These are phyloP conservation scores for Tricladium varicosporioides DNA, from an alignment of 2,329 filamentous ascomycete genomes.

Conservation along the genomic window DNA sequence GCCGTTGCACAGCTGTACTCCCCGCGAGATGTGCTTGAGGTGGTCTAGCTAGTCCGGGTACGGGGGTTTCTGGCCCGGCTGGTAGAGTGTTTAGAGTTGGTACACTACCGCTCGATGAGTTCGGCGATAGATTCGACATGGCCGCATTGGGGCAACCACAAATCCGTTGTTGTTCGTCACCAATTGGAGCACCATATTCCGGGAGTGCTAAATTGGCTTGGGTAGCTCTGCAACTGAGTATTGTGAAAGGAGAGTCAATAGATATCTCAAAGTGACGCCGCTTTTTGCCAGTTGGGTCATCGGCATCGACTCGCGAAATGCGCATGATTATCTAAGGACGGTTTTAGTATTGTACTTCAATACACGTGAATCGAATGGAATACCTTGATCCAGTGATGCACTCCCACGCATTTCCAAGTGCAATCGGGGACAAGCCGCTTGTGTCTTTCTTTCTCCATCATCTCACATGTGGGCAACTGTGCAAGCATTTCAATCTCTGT, in stretches of 20 bases:
- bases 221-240: conserved; percentile 70
- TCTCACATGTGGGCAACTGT: conserved; percentile 67
- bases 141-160: conserved; percentile 66
- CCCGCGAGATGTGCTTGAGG: conserved; percentile 46
- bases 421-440: conserved; percentile 69
- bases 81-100: conserved; percentile 44
- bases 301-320: conserved; percentile 64
- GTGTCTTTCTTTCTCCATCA: conserved; percentile 60
- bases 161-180: conserved; percentile 41
- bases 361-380: conserved; percentile 17
- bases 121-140: conserved; percentile 15
- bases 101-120: conserved; percentile 43
- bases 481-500: conserved; percentile 77
- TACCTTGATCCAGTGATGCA: conserved; percentile 79
- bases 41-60: conserved; percentile 40
- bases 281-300: conserved; percentile 55
- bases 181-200: conserved; percentile 56
- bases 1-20: conserved; percentile 31
- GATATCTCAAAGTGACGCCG: conserved; percentile 74
- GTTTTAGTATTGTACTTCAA: conserved; percentile 3
- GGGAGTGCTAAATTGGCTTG: conserved; percentile 69
- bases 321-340: conserved; percentile 66
- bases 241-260: conserved; percentile 74
- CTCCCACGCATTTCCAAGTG: conserved; percentile 70
- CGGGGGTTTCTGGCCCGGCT: conserved; percentile 14